A percentile compares a stretch with the other conserved stretches of the same genome.
phyloP scores from a whole-genome alignment of 2,329 filamentous ascomycete genomes.

The Lasiodiplodia sp. region DNA sequence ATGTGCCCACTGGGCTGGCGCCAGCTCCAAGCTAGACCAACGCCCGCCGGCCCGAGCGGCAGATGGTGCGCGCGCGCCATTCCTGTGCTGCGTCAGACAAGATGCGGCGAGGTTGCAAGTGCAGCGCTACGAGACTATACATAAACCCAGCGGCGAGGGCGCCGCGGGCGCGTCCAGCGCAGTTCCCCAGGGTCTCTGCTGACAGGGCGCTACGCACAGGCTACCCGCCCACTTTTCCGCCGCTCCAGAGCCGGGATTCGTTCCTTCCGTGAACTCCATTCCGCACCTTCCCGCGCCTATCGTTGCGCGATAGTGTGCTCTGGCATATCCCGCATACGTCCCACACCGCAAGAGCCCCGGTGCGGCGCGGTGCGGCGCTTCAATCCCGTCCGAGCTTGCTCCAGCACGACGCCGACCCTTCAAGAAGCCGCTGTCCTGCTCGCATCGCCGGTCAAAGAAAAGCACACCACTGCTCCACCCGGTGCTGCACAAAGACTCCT shows the following conservation, averaged over 20 bases:
- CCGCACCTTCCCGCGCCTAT: slow-evolving; percentile 20
- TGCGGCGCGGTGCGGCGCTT: slow-evolving; percentile 13
- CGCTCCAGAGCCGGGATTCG: slow-evolving; percentile 15
- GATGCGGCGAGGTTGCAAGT: background rate
- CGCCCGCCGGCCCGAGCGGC: slow-evolving; percentile 8
- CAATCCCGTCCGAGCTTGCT: slow-evolving; percentile 14
- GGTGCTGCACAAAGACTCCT: slow-evolving; percentile 3
- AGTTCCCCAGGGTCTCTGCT: slow-evolving; percentile 8
- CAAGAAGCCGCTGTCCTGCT: slow-evolving; percentile 9
- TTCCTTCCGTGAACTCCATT: slow-evolving; percentile 16
- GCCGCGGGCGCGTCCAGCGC: background rate
- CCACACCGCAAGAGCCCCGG: slow-evolving; percentile 25
- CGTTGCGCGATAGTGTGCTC: slow-evolving; percentile 20
- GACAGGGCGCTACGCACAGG: slow-evolving; percentile 23
- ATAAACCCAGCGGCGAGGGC: slow-evolving; percentile 22
- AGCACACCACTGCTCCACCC: background rate
- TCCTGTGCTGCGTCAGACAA: slow-evolving; percentile 13
- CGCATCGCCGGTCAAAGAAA: background rate
- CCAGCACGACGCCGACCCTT: background rate
- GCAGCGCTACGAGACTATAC: background rate
- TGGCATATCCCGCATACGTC: background rate
- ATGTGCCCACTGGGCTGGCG: slow-evolving; percentile 24
- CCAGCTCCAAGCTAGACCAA: slow-evolving; percentile 4
- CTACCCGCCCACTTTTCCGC: slow-evolving; percentile 14
- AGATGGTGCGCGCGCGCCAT: slow-evolving; percentile 6